Conservation (phyloP, 441 rosid genomes). For the Adansonia grandidieri region DNA sequence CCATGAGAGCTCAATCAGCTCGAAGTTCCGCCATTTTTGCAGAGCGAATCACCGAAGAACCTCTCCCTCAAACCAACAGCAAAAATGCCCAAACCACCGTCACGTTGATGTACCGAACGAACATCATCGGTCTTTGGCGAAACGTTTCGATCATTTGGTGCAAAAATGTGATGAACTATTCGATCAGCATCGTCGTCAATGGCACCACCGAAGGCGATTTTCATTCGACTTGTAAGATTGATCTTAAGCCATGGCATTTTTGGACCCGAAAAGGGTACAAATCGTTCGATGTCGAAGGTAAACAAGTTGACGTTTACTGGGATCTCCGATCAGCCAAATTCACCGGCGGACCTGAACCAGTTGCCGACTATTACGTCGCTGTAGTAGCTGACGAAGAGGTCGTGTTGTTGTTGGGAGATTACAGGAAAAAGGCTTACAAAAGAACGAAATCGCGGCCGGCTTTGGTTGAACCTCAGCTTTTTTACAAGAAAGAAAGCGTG, state of each 20-base stretch:
- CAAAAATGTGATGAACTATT: constrained; percentile 59
- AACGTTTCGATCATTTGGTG: constrained; percentile 54
- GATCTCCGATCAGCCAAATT: constrained; percentile 73
- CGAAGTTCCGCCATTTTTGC: constrained; percentile 27
- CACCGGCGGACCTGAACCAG: constrained; percentile 55
- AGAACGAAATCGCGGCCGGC: constrained; percentile 66
- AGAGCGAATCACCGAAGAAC: constrained; percentile 53
- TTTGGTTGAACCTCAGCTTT: constrained; percentile 50
- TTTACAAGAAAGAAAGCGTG: constrained; percentile 68
- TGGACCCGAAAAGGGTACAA: constrained; percentile 75
- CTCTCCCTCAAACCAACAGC: constrained; percentile 30
- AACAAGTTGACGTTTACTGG: constrained; percentile 62
- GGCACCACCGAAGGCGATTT: constrained; percentile 46
- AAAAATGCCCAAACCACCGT: constrained; percentile 58
- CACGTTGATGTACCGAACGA: constrained; percentile 52
- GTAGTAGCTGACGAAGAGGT: constrained; percentile 66
- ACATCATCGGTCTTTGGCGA: constrained; percentile 45
- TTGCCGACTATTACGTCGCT: constrained; percentile 63
- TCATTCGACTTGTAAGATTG: constrained; percentile 61
- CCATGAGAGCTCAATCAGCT: constrained; percentile 35
- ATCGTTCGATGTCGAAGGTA: constrained; percentile 56
- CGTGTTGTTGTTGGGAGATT: constrained; percentile 62
- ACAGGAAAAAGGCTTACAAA: constrained; percentile 71
- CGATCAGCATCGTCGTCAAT: constrained; percentile 50
- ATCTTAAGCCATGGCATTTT: constrained; percentile 79